These are phyloP conservation scores for Piromyces finnis DNA, from an alignment of 192 early-diverging fungal genomes.

Conservation along the genomic window DNA sequence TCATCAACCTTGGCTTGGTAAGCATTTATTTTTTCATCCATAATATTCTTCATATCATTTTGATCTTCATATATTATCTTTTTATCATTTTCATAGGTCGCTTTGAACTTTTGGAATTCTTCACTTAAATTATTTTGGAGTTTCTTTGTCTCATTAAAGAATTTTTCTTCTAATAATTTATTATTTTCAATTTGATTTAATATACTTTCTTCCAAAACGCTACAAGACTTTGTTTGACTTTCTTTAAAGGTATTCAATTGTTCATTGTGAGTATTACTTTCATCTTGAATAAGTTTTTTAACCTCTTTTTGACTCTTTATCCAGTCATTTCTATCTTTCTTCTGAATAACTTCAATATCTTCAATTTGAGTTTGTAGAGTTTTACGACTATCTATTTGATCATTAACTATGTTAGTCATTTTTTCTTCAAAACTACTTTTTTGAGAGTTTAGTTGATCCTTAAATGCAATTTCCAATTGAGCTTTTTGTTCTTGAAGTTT, in stretches of 20 bases:
- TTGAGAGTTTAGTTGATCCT: background rate
- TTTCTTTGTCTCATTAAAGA: background rate
- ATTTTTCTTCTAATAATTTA: background rate
- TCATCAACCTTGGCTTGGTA: background rate
- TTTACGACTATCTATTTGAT: background rate
- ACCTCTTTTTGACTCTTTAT: background rate
- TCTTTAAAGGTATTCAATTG: background rate
- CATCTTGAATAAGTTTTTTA: background rate
- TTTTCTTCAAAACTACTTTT: background rate
- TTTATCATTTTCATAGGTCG: background rate
- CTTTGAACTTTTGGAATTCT: background rate
- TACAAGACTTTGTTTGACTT: background rate
- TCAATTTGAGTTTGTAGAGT: background rate
- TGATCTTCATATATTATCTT: background rate
- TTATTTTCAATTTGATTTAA: background rate
- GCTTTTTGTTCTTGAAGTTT: background rate
- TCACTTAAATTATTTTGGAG: background rate
- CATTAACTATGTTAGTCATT: background rate
- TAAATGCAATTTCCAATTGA: background rate
- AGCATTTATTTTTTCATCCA: background rate
- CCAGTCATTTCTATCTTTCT: background rate
- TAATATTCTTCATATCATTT: background rate
- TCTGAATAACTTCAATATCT: background rate
- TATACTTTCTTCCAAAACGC: background rate
- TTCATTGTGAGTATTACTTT: background rate